Evolutionary conservation across 768 basidiomycete species (phyloP), one percentile per base, ranked within the genome.

Genomic region (Scleroderma citrinum): DNA sequence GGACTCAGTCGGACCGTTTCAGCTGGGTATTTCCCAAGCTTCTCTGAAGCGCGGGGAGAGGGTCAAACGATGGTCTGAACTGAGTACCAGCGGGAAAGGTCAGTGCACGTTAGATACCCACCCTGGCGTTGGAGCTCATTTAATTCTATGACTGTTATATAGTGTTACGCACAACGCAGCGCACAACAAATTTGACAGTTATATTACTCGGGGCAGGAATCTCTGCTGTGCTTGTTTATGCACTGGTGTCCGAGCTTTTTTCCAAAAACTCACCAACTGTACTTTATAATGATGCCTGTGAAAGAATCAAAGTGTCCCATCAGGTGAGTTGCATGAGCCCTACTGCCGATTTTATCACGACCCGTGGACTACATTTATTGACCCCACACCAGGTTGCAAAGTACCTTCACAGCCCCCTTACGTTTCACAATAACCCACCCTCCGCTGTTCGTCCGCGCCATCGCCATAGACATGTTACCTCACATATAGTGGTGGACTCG

Each of bases 231-330:
- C 76, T 92, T 31, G 68, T 65, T 21, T 92, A 91, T 60, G 86
- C 86, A 19, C 74, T 92, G 29, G 83, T 85, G 14, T 84, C 89
- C 7, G 90, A 92, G 60, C 71, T 92, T 7, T 89, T 91, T 64
- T 89, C 90, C n/a, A 82, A 78, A 62, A 92, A 92, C 62, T 91
- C 88, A 23, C 86, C 90, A 5, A 89, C 89, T 4, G 86, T 88
- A 23, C 68, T 92, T 29, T 89, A 90, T 59, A 78, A 77, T 36
- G 73, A 77, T 34, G 74, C 77, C 21, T 80, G 79, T 59, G 68
- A 77, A 26, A 69, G 68, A 46, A 76, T 80, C 48, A 71, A 74
- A 50, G 61, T 62, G 1, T 81, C 78, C 3, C 61, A 68, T 17
- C 66, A 64, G 60, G 77, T 80, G 52, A 36, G 72, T 61, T 39